Evolutionary conservation across 768 basidiomycete genomes (phyloP).

Genomic region (Mycena belliarum): DNA sequence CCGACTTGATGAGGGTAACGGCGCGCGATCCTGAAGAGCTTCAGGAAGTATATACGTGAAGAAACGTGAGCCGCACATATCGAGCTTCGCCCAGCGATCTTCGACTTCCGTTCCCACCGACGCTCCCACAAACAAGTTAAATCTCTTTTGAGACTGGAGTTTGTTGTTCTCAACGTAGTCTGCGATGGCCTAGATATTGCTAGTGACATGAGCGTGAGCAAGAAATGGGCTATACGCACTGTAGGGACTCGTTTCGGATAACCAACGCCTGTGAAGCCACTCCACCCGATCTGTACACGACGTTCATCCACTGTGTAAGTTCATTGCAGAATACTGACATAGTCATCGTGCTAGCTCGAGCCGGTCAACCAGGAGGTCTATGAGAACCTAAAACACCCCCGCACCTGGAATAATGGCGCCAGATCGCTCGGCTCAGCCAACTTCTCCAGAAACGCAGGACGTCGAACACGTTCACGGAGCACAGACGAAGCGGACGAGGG

Average conservation of each 20-base stretch:
- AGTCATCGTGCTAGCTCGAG: constrained; percentile 44
- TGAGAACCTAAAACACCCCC: background rate
- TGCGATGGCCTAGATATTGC: constrained; percentile 41
- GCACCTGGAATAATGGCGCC: constrained; percentile 43
- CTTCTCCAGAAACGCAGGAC: constrained; percentile 39
- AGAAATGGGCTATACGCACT: constrained; percentile 26
- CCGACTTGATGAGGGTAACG: constrained; percentile 54
- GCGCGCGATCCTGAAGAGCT: constrained; percentile 34
- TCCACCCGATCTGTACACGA: constrained; percentile 46
- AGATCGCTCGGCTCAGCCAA: constrained; percentile 39
- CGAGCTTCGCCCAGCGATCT: constrained; percentile 47
- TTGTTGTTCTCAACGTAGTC: constrained; percentile 44
- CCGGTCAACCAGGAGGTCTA: too few relatives aligned
- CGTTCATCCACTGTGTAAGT: background rate
- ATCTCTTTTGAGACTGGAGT: constrained; percentile 49
- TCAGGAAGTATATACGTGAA: background rate
- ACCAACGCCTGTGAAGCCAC: constrained; percentile 52
- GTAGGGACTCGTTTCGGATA: constrained; percentile 49
- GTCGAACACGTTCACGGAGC: constrained; percentile 43
- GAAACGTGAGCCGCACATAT: constrained; percentile 36
- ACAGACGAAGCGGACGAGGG: constrained; percentile 32
- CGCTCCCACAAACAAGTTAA: constrained; percentile 51
- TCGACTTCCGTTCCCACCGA: constrained; percentile 51
- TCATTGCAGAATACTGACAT: constrained; percentile 33
- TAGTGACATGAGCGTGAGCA: background rate